Base-by-base conservation (phyloP, 805 yeast species). In the Diddensiella transvaalensis region DNA sequence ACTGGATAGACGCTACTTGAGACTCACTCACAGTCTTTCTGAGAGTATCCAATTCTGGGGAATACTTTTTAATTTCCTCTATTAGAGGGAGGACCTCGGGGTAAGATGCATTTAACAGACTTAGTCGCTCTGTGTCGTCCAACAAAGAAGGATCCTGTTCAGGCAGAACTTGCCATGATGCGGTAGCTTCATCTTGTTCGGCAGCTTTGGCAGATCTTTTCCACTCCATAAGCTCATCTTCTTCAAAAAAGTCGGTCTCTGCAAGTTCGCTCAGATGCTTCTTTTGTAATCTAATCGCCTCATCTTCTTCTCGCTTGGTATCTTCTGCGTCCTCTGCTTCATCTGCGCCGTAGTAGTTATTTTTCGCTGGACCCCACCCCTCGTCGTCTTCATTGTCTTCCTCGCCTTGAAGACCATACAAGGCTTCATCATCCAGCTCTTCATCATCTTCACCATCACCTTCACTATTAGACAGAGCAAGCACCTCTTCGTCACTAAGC, bases 71-170 rank as follows among this genome's bases (percentile, higher is more conserved):
- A 18, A 73, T 69, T 53, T 91, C 97, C 51, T 78, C 76, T 3
- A 85, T 65, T 33, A 91, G 69, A 1, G 96, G 96, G 22, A 80
- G 64, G 54, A 86, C 85, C 66, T 91, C 98, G 0, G 99, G 98
- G 59, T 83, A 85, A 47, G 79, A 71, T 3, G 79, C 75, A 22
- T 75, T 71, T 50, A 91, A 67, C 36, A 83, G 66, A 40, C 76
- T 72, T 46, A 71, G 61, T 57, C 79, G 77, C 24, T 81, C 83
- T 21, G 72, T 72, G 3, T 72, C 64, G 48, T 79, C 82, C 63
- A 89, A 65, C 13, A 68, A 61, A 0, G 72, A 53, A 3, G 79
- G 59, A 52, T 82, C 82, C 30, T 72, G 70, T 3, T 65, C 54
- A 0, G 77, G 60, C 3, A 74, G 58, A 23, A 60, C 61, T 15